Percentiles rank a stretch among this genome's conserved stretches.
Evolutionary conservation across 2,329 filamentous ascomycete species (phyloP).

Genomic region (Huntiella savannae): DNA sequence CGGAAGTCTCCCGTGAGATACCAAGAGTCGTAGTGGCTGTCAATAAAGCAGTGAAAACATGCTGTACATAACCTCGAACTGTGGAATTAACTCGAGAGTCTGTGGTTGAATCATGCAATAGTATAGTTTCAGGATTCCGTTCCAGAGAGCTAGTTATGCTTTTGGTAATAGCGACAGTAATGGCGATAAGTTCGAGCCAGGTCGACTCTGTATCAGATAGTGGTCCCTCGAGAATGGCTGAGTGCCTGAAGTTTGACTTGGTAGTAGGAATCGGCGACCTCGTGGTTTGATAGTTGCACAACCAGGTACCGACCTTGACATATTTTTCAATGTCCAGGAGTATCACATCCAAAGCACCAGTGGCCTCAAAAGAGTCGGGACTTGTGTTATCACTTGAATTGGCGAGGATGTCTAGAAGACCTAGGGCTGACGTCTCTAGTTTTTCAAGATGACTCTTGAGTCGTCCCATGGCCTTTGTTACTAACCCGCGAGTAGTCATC

Average conservation of each 20-base stretch:
- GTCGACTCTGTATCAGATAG: slow-evolving; percentile 35
- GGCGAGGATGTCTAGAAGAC: slow-evolving; percentile 44
- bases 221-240: slow-evolving; percentile 17
- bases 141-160: slow-evolving; percentile 12
- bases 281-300: slow-evolving; percentile 62
- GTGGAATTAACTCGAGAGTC: slow-evolving; percentile 42
- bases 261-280: background rate
- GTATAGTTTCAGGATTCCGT: slow-evolving; percentile 11
- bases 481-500: slow-evolving; percentile 72
- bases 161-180: slow-evolving; percentile 36
- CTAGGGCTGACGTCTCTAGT: slow-evolving; percentile 58
- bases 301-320: slow-evolving; percentile 80
- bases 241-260: background rate
- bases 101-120: slow-evolving; percentile 22
- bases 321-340: slow-evolving; percentile 73
- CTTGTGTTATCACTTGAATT: slow-evolving; percentile 20
- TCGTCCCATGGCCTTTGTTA: slow-evolving; percentile 65
- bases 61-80: slow-evolving; percentile 66
- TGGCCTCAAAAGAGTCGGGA: background rate
- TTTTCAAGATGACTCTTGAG: slow-evolving; percentile 65
- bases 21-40: slow-evolving; percentile 37
- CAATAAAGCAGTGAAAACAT: slow-evolving; percentile 74
- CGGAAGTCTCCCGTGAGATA: background rate
- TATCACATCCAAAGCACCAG: slow-evolving; percentile 44
- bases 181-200: slow-evolving; percentile 43